Base-by-base conservation (phyloP, 73 alveolate species). In the Breviolum minutum region DNA sequence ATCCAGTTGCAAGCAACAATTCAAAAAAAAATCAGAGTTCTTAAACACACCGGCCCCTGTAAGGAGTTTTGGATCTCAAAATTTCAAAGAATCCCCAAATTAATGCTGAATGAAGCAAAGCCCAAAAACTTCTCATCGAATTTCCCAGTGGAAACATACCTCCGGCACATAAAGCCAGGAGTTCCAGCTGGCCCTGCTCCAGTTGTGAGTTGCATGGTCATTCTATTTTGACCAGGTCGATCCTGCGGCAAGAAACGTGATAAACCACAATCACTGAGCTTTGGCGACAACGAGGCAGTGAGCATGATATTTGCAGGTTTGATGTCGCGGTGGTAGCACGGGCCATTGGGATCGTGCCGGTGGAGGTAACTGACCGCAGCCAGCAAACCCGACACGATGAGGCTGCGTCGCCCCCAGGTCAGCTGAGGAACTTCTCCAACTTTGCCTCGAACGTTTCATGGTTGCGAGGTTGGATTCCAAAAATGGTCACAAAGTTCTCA, bases 321-420 rank as follows among this genome's bases (percentile, higher is more conserved):
- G 71, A 87, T 68, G 85, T 87, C 95, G 26, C 95, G 82, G 19
- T 87, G 95, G 63, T 87, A 87, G 74, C 96, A 89, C 1, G 96
- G 87, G 8, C 96, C 96, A 8, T 8, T 24, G 1, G 85, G 87
- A 60, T 89, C 63, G 74, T 70, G 76, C 63, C 14, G 19, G 63
- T 89, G 87, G 77, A 89, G 60, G 96, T 48, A 20, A 24, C 76
- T 69, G 8, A 89, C 77, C 6, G 96, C 96, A 24, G 87, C 62
- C 8, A 89, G 87, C 70, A 89, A 74, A 7, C 96, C 96, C 7
- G 63, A 0, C n/a, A 89, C 87, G 87, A 89, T 89, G 76, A 14
- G 40, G 76, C 64, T 24, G 10, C 96, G 64, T 2, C 87, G 63
- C 30, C 63, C 64, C 96, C 96, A 89, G 48, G 87, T 40, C n/a